Percentiles rank a stretch among this genome's conserved stretches.
Evolutionary conservation across 2,329 filamentous ascomycete species (phyloP).

Genomic region (Cercospora sp.): DNA sequence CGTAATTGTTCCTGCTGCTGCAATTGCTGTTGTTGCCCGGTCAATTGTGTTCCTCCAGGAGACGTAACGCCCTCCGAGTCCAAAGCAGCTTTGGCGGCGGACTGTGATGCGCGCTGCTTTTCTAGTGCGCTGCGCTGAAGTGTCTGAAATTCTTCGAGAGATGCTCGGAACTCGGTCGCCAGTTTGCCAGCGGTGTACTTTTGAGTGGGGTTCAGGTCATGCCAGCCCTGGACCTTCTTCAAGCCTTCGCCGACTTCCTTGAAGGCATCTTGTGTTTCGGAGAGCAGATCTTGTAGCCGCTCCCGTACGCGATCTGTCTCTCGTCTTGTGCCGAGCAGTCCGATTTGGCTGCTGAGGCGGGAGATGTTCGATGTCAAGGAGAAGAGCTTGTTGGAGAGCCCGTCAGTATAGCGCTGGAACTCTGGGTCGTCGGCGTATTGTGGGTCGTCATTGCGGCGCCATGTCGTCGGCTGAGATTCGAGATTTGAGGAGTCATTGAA

Average conservation of each 20-base stretch:
- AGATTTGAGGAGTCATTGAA: conserved; percentile 84
- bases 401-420: conserved; percentile 79
- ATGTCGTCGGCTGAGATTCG: conserved; percentile 73
- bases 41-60: conserved; percentile 43
- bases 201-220: conserved; percentile 73
- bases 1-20: conserved; percentile 69
- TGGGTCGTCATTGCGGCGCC: conserved; percentile 68
- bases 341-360: conserved; percentile 79
- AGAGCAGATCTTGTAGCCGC: conserved; percentile 80
- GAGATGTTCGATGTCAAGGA: conserved; percentile 84
- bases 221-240: conserved; percentile 82
- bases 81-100: conserved; percentile 77
- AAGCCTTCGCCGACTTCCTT: conserved; percentile 90
- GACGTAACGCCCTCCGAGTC: conserved; percentile 47
- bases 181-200: conserved; percentile 96
- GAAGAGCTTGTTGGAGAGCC: conserved; percentile 86
- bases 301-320: conserved; percentile 91
- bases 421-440: conserved; percentile 89
- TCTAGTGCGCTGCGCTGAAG: conserved; percentile 90
- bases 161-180: conserved; percentile 86
- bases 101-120: conserved; percentile 84
- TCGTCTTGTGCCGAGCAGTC: conserved; percentile 81
- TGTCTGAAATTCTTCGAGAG: conserved; percentile 85
- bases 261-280: conserved; percentile 83
- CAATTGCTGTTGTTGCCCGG: conserved; percentile 53